Conservation (phyloP, 23 red algal genomes). For the Gracilariopsis chorda region DNA sequence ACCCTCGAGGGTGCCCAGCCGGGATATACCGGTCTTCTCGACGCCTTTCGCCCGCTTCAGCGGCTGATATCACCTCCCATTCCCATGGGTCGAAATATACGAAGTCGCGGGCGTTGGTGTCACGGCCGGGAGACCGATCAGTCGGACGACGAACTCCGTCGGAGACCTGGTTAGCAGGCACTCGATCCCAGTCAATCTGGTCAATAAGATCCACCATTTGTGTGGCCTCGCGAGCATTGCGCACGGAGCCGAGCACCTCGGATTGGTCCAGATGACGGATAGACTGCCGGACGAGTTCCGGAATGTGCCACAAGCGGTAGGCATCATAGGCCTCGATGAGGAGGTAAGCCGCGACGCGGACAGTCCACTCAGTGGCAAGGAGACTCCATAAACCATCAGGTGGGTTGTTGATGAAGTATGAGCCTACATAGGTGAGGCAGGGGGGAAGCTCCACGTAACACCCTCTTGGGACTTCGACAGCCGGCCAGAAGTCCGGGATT, state of each 20-base stretch:
- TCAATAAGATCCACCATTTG: not conserved
- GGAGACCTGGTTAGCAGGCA: not conserved
- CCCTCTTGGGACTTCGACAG: not conserved
- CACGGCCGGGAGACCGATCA: not conserved
- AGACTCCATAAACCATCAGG: not conserved
- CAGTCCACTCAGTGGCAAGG: not conserved
- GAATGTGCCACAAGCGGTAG: not conserved
- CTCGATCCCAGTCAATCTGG: not conserved
- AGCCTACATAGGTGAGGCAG: not conserved
- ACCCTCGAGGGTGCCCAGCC: not conserved
- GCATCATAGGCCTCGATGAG: not conserved
- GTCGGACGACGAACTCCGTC: not conserved
- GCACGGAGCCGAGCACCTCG: not conserved
- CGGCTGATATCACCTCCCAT: not conserved
- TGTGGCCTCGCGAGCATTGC: not conserved
- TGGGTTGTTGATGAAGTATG: not conserved
- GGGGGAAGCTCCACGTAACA: slow-evolving; percentile 6
- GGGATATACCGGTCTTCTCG: not conserved
- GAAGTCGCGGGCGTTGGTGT: not conserved
- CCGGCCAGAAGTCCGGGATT: not conserved
- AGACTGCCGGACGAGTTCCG: not conserved
- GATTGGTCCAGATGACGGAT: not conserved
- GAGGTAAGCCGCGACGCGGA: not conserved
- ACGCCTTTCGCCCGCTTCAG: not conserved
- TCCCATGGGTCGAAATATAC: not conserved